These are phyloP conservation scores for Rhizopogon vinicolor DNA, from an alignment of 768 basidiomycete species.

Conservation along the genomic window DNA sequence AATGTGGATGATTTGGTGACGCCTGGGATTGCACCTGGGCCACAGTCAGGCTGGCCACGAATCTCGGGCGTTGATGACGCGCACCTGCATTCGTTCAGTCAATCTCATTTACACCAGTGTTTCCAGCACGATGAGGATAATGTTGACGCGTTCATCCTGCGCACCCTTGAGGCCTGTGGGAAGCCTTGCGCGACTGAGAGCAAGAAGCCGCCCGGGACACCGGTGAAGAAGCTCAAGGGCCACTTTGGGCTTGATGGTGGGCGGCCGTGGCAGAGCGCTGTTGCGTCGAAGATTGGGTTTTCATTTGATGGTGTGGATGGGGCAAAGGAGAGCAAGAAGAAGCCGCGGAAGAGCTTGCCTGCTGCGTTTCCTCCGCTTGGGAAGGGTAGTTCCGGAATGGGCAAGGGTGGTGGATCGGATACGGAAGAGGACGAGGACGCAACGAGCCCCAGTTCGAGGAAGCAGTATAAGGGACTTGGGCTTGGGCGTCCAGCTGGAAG, in stretches of 20 bases:
- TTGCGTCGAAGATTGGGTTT: slow-evolving; percentile 59
- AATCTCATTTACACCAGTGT: slow-evolving; percentile 6
- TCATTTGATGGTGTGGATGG: slow-evolving; percentile 38
- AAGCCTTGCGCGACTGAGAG: slow-evolving; percentile 38
- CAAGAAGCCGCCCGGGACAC: slow-evolving; percentile 75
- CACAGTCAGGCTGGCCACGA: slow-evolving; percentile 60
- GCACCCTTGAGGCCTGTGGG: slow-evolving; percentile 56
- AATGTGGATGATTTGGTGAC: slow-evolving; percentile 65
- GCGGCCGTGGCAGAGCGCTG: slow-evolving; percentile 79
- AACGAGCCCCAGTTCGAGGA: slow-evolving; percentile 54
- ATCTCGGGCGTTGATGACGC: slow-evolving; percentile 39
- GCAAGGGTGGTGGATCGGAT: slow-evolving; percentile 43
- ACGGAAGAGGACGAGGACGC: slow-evolving; percentile 59
- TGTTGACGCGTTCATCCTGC: slow-evolving; percentile 69
- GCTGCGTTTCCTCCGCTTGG: slow-evolving; percentile 53
- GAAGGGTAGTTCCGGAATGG: slow-evolving; percentile 22
- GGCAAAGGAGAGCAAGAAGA: slow-evolving; percentile 40
- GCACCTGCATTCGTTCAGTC: slow-evolving; percentile 3
- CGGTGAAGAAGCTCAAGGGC: slow-evolving; percentile 71
- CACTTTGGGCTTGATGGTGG: slow-evolving; percentile 45
- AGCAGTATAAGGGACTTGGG: slow-evolving; percentile 60
- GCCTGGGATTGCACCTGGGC: slow-evolving; percentile 52
- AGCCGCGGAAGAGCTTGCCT: slow-evolving; percentile 66
- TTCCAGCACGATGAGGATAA: slow-evolving; percentile 30
- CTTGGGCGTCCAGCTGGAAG: slow-evolving; percentile 51